Conservation (phyloP, 495 filamentous ascomycete species). For the Talaromyces borbonicus region DNA sequence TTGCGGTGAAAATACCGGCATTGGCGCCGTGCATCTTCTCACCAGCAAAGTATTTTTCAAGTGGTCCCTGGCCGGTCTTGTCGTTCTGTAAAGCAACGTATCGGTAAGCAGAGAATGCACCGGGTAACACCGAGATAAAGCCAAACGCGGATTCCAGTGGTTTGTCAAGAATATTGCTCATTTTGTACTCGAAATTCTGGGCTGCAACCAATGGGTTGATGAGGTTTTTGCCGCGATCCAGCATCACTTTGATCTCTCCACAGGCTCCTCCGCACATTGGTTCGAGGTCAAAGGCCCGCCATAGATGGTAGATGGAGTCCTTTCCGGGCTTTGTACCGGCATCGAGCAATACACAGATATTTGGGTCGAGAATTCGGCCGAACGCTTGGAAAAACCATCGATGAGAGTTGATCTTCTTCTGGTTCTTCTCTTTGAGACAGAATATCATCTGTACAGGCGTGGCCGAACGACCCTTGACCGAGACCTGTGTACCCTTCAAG, state of each 20-base stretch:
- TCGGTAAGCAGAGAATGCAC: slow-evolving; percentile 96
- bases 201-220: slow-evolving; percentile 91
- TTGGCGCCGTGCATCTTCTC: slow-evolving; percentile 96
- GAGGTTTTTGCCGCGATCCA: slow-evolving; percentile 83
- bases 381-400: slow-evolving; percentile 99
- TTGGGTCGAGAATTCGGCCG: slow-evolving; percentile 83
- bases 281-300: slow-evolving; percentile 97
- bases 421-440: slow-evolving; percentile 98
- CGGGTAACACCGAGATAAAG: slow-evolving; percentile 93
- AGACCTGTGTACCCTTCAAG: slow-evolving; percentile 80
- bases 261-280: slow-evolving; percentile 96
- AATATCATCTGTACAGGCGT: slow-evolving; percentile 95
- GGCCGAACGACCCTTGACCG: slow-evolving; percentile 60
- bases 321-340: slow-evolving; percentile 89
- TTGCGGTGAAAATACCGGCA: slow-evolving; percentile 95
- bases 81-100: slow-evolving; percentile 94
- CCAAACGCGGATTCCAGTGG: slow-evolving; percentile 96
- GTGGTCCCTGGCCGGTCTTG: slow-evolving; percentile 79
- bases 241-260: slow-evolving; percentile 98
- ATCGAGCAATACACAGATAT: slow-evolving; percentile 93
- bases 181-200: slow-evolving; percentile 99
- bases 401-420: slow-evolving; percentile 99
- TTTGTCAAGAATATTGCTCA: slow-evolving; percentile 99
- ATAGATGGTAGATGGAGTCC: slow-evolving; percentile 91
- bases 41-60: slow-evolving; percentile 95